These are phyloP conservation scores for Aspergillus sp. DNA, from an alignment of 2,329 filamentous ascomycete species.

Conservation along the genomic window DNA sequence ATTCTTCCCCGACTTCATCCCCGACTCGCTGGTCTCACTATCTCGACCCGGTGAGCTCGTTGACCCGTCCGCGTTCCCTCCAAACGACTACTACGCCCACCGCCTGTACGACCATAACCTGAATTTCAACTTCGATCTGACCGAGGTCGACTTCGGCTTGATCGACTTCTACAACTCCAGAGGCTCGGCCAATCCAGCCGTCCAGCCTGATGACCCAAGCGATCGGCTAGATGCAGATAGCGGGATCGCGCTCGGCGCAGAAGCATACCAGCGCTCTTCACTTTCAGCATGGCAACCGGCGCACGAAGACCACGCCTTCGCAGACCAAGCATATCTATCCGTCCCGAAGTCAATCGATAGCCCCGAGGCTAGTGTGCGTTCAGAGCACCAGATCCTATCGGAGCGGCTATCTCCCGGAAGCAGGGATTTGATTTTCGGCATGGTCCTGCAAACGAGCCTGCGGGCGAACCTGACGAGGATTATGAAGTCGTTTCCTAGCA, in stretches of 20 bases:
- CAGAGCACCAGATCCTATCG: conserved; percentile 21
- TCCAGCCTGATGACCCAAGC: conserved; percentile 13
- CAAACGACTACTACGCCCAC: conserved; percentile 26
- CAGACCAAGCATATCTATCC: conserved; percentile 28
- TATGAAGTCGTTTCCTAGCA: conserved; percentile 44
- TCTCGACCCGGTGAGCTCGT: conserved; percentile 24
- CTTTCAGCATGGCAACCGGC: conserved; percentile 30
- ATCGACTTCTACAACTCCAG: conserved; percentile 29
- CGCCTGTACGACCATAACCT: conserved; percentile 21
- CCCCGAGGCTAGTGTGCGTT: conserved; percentile 15
- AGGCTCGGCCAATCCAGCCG: conserved; percentile 8
- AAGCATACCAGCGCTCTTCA: conserved; percentile 30
- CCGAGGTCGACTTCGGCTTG: conserved; percentile 29
- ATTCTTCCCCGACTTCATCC: conserved; percentile 32
- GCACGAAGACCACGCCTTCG: conserved; percentile 25
- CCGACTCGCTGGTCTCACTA: conserved; percentile 27
- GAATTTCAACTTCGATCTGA: conserved; percentile 27
- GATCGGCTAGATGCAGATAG: conserved; percentile 18
- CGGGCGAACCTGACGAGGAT: conserved; percentile 54
- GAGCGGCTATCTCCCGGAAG: conserved; percentile 31
- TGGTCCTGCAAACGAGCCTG: conserved; percentile 61
- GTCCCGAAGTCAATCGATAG: conserved; percentile 27
- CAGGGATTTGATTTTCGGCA: conserved; percentile 63
- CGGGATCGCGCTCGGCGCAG: conserved; percentile 28
- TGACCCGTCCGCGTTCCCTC: conserved; percentile 17